phyloP scores from a whole-genome alignment of 306 rosid genomes.

The Sindora glabra region DNA sequence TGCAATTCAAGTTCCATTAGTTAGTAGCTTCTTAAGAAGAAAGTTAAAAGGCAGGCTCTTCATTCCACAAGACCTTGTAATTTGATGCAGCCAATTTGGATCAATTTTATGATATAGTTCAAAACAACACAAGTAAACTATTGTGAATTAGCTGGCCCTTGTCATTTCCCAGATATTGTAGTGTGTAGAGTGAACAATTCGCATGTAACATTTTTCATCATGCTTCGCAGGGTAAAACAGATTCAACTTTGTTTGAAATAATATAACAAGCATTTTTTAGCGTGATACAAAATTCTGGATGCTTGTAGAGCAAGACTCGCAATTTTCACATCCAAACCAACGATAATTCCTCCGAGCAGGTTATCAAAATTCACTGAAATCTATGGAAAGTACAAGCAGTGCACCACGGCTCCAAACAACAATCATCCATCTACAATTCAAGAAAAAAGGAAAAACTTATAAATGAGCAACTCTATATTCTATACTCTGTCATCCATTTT shows the following conservation, averaged over 20 bases:
- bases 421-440: conserved; percentile 90
- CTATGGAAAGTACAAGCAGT: conserved; percentile 44
- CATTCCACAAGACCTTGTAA: no score
- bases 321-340: conserved; percentile 13
- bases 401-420: conserved; percentile 53
- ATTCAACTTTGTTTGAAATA: neutral
- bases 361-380: conserved; percentile 44
- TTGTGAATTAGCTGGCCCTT: no score
- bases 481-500: no score
- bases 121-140: no score
- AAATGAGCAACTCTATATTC: conserved; percentile 8
- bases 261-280: conserved; percentile 12
- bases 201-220: no score
- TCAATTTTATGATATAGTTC: no score
- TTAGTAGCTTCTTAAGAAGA: no score
- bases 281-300: conserved; percentile 9
- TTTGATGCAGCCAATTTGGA: no score
- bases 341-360: conserved; percentile 28
- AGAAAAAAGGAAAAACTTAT: conserved; percentile 22
- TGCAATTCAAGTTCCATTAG: no score
- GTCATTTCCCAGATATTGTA: no score
- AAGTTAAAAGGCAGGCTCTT: no score
- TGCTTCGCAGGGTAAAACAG: neutral
- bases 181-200: no score
- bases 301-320: conserved; percentile 17